Evolutionary conservation across 2,329 filamentous ascomycete genomes (phyloP).

Genomic region (Fusarium tanahbumbuense): DNA sequence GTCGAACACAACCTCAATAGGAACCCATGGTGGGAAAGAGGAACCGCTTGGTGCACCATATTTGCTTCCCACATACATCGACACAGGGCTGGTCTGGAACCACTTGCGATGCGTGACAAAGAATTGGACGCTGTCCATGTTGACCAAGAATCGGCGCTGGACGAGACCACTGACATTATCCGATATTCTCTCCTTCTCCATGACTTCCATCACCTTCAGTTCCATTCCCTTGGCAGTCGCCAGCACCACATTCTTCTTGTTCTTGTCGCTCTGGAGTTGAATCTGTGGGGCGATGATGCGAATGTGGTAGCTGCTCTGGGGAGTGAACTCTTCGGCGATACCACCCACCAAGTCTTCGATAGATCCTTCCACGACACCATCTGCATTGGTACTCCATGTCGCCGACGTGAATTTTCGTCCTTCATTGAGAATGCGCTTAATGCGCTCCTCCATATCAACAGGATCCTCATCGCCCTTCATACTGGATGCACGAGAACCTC

Average conservation of each 20-base stretch:
- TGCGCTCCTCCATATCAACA: slow-evolving; percentile 81
- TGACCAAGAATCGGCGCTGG: slow-evolving; percentile 90
- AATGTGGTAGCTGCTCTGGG: slow-evolving; percentile 94
- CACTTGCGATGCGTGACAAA: slow-evolving; percentile 96
- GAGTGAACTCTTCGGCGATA: slow-evolving; percentile 86
- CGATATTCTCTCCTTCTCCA: slow-evolving; percentile 93
- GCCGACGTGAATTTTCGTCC: slow-evolving; percentile 78
- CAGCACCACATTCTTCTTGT: slow-evolving; percentile 95
- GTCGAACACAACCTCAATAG: slow-evolving; percentile 98
- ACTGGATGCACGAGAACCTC: slow-evolving; percentile 54
- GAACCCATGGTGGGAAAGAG: slow-evolving; percentile 97
- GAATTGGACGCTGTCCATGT: slow-evolving; percentile 98
- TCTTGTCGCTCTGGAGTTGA: slow-evolving; percentile 98
- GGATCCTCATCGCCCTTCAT: slow-evolving; percentile 65
- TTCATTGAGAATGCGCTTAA: slow-evolving; percentile 86
- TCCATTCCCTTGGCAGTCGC: slow-evolving; percentile 98
- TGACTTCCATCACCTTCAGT: slow-evolving; percentile 95
- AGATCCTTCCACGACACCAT: slow-evolving; percentile 54
- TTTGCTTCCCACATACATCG: slow-evolving; percentile 92
- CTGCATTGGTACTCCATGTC: slow-evolving; percentile 49
- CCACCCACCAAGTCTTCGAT: slow-evolving; percentile 76
- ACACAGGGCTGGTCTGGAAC: slow-evolving; percentile 84
- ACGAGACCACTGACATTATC: slow-evolving; percentile 96
- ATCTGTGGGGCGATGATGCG: slow-evolving; percentile 97
- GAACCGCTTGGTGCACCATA: slow-evolving; percentile 89